A percentile compares a stretch with the other conserved stretches of the same genome.
phyloP scores from a whole-genome alignment of 495 filamentous ascomycete species.

The Parathielavia hyrcaniae region DNA sequence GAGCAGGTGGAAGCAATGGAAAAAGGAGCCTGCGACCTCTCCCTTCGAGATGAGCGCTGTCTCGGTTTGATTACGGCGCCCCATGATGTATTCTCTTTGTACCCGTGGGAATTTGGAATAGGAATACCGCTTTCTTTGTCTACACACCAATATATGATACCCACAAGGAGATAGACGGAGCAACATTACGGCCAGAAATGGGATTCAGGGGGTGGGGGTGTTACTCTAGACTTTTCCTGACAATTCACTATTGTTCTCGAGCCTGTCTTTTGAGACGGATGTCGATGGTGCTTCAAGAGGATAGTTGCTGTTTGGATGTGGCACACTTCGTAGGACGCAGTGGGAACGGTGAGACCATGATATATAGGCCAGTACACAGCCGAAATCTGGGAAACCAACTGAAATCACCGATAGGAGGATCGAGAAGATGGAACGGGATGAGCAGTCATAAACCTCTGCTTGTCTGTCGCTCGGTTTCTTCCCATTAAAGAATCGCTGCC shows the following conservation, averaged over 20 bases:
- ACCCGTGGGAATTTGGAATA: not conserved
- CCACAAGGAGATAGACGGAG: not conserved
- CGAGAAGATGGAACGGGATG: no score
- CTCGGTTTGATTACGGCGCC: not conserved
- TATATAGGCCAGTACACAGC: no score
- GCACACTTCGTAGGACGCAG: no score
- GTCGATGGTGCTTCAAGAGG: not conserved
- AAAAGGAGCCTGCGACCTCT: not conserved
- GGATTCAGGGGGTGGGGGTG: not conserved
- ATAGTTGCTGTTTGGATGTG: no score
- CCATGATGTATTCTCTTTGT: no score
- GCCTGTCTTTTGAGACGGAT: not conserved
- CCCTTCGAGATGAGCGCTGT: not conserved
- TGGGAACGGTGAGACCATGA: no score
- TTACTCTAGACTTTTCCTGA: not conserved
- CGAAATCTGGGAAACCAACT: no score
- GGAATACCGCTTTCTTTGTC: not conserved
- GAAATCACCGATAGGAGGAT: no score
- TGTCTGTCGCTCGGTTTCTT: no score
- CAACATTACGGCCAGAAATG: not conserved
- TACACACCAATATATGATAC: constrained; percentile 7
- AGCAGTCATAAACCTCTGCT: no score
- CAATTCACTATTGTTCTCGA: not conserved
- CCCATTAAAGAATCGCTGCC: no score
- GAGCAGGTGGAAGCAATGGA: not conserved